Conservation (phyloP, 2,329 filamentous ascomycete genomes). For the Byssochlamys sp. region DNA sequence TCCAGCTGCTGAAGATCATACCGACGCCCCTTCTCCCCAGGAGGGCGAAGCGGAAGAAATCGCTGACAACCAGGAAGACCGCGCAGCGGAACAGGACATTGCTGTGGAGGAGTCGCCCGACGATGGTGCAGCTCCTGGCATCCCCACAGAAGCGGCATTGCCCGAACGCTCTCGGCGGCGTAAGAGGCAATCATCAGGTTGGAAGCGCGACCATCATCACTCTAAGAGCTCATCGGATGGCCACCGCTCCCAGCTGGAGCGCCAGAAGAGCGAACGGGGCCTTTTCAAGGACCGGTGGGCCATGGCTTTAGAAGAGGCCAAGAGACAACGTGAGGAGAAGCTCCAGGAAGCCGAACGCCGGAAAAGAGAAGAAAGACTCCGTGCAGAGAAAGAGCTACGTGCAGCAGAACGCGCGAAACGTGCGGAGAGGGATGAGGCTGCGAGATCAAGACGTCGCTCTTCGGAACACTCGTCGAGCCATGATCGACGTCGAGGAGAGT, state of each 20-base stretch:
- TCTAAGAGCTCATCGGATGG: slow-evolving; percentile 30
- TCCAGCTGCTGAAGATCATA: slow-evolving; percentile 3
- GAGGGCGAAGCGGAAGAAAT: not conserved
- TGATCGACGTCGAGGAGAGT: slow-evolving; percentile 13
- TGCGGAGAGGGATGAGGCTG: not conserved
- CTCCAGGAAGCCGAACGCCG: slow-evolving; percentile 9
- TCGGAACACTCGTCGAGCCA: slow-evolving; percentile 19
- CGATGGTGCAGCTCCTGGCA: slow-evolving; percentile 2
- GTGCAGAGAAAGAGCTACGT: slow-evolving; percentile 8
- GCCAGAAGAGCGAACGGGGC: slow-evolving; percentile 24
- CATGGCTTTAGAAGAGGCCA: slow-evolving; percentile 27
- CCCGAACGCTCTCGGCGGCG: slow-evolving; percentile 17
- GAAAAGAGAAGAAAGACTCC: slow-evolving; percentile 8
- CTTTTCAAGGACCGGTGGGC: slow-evolving; percentile 25
- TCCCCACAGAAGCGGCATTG: slow-evolving; percentile 5
- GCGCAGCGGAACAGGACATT: slow-evolving; percentile 1
- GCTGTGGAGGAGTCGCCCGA: slow-evolving; percentile 8
- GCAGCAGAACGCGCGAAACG: slow-evolving; percentile 1
- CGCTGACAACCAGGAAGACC: not conserved
- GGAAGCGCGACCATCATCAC: slow-evolving; percentile 24
- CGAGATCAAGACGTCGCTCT: slow-evolving; percentile 8
- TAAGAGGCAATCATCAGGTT: slow-evolving; percentile 21
- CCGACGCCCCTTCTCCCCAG: not conserved
- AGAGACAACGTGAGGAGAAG: slow-evolving; percentile 27
- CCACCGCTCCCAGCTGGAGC: slow-evolving; percentile 18